Base-by-base conservation (phyloP, 2,329 filamentous ascomycete genomes). In the Trichoderma koningii region DNA sequence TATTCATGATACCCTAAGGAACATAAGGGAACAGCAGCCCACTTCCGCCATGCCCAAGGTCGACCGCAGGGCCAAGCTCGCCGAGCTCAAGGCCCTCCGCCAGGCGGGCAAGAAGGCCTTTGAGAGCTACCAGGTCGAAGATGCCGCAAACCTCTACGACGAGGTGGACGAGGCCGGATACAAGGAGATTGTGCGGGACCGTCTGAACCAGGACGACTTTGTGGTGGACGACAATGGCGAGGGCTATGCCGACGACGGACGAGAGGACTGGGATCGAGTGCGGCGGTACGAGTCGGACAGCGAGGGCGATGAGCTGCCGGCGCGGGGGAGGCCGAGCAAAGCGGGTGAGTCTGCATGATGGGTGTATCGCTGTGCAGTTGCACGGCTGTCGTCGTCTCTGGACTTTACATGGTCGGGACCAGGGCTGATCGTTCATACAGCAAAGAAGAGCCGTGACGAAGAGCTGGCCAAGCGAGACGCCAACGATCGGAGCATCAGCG, bases 221-320 rank as follows among this genome's bases (percentile, higher is more conserved):
- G 94, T 99, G 60, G 93, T 99, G 66, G 95, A 98, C 80, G 95
- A 99, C 80, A 96, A 97, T 80, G 94, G 94, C 73, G 92, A 94
- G 75, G 94, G 95, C 44, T 99, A 99, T 73, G 94, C 92, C 69
- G 94, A 98, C 75, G 95, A 98, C 74, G 95, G 95, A 67, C 89
- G 95, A 63, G 93, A 97, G 78, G 95, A 98, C 72, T 94, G 94
- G 93, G 88, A 94, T 77, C 86, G 90, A 71, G 84, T 89, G 69
- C 83, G 83, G 66, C 82, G 84, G 68, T 86, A 89, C 75, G 85
- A 89, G 68, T 90, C 88, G 42, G 92, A 95, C 67, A 93, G 88
- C 67, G 92, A 96, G 48, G 72, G 71, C 3, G 70, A 62, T 10
- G 74, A 77, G 9, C 63, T 71, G 57, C 74, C 77, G 5, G 70